These are phyloP conservation scores for Penicillium paneum DNA, from an alignment of 2,329 filamentous ascomycete species.

Conservation along the genomic window DNA sequence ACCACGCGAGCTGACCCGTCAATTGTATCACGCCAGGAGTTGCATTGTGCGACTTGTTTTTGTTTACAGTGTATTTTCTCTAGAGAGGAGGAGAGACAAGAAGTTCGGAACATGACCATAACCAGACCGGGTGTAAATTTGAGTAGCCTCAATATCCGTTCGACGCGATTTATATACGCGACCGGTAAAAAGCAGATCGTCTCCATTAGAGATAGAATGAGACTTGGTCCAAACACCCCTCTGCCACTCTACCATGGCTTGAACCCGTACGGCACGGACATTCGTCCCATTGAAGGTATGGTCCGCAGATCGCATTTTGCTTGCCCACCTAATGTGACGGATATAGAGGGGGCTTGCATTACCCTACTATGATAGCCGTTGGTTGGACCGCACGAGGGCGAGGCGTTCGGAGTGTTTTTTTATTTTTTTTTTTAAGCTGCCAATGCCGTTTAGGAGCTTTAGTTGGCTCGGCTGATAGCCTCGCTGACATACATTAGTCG, in stretches of 20 bases:
- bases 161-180: background rate
- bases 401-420: slow-evolving; percentile 16
- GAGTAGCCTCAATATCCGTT: background rate
- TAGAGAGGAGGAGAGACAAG: background rate
- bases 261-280: slow-evolving; percentile 8
- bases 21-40: background rate
- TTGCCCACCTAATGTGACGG: slow-evolving; percentile 17
- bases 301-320: slow-evolving; percentile 16
- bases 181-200: slow-evolving; percentile 1
- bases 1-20: background rate
- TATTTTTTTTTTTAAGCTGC: background rate
- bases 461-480: background rate
- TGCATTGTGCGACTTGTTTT: background rate
- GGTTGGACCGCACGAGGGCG: slow-evolving; percentile 12
- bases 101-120: background rate
- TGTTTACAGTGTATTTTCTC: background rate
- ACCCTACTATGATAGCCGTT: background rate
- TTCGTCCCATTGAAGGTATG: slow-evolving; percentile 12
- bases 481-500: slow-evolving; percentile 7
- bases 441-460: background rate
- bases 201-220: slow-evolving; percentile 1
- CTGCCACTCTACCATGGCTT: slow-evolving; percentile 8
- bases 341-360: slow-evolving; percentile 24
- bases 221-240: slow-evolving; percentile 13
- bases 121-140: background rate